Base-by-base conservation (phyloP, 768 basidiomycete species). In the Agrocybe pediades region DNA sequence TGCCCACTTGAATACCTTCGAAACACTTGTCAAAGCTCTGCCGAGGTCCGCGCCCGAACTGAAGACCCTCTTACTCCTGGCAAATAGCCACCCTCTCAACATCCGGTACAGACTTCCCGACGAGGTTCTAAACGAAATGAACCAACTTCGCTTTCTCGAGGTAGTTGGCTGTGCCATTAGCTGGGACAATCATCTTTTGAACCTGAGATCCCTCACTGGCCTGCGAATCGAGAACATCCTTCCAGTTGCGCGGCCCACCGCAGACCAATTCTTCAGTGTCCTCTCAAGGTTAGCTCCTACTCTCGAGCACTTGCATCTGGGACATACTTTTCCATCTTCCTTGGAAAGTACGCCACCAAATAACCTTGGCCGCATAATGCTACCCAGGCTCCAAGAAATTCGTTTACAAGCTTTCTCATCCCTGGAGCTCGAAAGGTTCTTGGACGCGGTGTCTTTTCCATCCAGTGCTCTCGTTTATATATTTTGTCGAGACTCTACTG, bases 181-280 rank as follows among this genome's bases (percentile, higher is more conserved):
- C 33, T 55, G 54, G 54, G 47, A 49, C 8, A 49, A 41, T 2
- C 42, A 45, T 25, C 17, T 55, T 33, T 40, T 30, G 20, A 17
- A 44, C 8, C 29, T 30, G 7, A 15, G 29, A 23, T 39, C 29
- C 15, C 24, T 55, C 13, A 49, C 42, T 26, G 26, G 27, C 21
- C 23, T 55, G 19, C 19, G 44, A 26, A 36, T 55, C 9, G 17
- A 36, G 7, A 11, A 44, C 26, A 49, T 55, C 19, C 54, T 43
- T 25, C 24, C 13, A 23, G 16, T 17, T 55, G 42, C 54, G 1
- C 41, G 54, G 20, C 54, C 54, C 19, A 45, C 54, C 4, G 23
- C 9, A 21, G 19, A 15, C 1, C 47, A 49, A 26, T 41, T 55
- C 16, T 49, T 41, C 33, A 17, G 25, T 26, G 48, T 41, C 16